Conservation (phyloP, 768 basidiomycete genomes). For the Porphyrellus cyaneotinctus region DNA sequence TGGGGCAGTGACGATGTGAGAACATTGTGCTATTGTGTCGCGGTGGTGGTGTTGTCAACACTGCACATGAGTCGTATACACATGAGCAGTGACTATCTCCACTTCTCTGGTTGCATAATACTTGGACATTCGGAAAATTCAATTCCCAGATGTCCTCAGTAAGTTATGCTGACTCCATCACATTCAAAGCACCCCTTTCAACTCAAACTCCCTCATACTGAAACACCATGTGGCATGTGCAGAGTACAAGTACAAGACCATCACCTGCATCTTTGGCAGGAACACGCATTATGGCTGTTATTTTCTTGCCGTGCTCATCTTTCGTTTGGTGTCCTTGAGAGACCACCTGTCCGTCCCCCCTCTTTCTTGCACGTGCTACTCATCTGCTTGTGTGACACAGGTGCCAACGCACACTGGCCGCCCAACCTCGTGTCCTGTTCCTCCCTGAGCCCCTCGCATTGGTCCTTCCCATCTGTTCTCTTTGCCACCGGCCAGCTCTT, state of each 20-base stretch:
- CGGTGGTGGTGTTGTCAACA: too few relatives aligned
- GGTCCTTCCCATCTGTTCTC: slow-evolving; percentile 52
- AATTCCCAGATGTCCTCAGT: too few relatives aligned
- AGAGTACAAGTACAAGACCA: slow-evolving; percentile 83
- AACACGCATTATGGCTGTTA: slow-evolving; percentile 78
- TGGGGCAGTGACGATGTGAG: too few relatives aligned
- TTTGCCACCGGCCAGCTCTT: slow-evolving; percentile 77
- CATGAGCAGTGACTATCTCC: too few relatives aligned
- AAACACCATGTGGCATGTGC: neutral
- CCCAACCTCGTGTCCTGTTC: slow-evolving; percentile 68
- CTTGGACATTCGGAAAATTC: too few relatives aligned
- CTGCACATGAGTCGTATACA: too few relatives aligned
- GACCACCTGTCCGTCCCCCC: slow-evolving; percentile 70
- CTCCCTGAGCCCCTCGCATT: slow-evolving; percentile 65
- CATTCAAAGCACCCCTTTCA: slow-evolving; percentile 64
- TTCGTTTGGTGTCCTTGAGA: slow-evolving; percentile 74
- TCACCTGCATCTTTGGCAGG: slow-evolving; percentile 79
- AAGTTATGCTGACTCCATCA: too few relatives aligned
- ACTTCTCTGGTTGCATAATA: too few relatives aligned
- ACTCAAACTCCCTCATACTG: too few relatives aligned
- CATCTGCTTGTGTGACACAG: slow-evolving; percentile 34
- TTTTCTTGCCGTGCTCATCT: slow-evolving; percentile 80
- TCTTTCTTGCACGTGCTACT: too few relatives aligned
- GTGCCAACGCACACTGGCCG: slow-evolving; percentile 67
- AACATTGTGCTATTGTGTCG: too few relatives aligned